Percentiles rank a stretch among this genome's conserved stretches.
Evolutionary conservation across 2,329 filamentous ascomycete genomes (phyloP).

Genomic region (Nakataea oryzae): DNA sequence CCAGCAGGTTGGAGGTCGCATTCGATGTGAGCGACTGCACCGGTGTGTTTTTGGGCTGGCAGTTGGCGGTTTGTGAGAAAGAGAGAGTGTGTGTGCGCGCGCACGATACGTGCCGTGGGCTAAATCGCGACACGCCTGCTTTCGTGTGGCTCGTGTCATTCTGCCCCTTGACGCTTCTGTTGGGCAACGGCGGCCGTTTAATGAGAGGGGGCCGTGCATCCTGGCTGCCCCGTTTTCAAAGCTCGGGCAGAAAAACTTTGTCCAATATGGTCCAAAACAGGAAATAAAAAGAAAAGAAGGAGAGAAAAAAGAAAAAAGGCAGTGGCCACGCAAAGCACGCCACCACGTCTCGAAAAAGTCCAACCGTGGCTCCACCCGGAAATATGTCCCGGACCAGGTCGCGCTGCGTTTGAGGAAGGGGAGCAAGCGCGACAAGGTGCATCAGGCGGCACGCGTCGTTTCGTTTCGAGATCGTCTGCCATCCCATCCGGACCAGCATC

Average conservation of each 20-base stretch:
- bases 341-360: neutral
- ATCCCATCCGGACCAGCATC: neutral
- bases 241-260: neutral
- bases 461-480: neutral
- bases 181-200: neutral
- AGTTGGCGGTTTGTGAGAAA: too few relatives aligned
- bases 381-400: neutral
- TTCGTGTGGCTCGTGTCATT: too few relatives aligned
- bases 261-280: neutral
- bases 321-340: too few relatives aligned
- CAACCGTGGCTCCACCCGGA: neutral
- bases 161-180: neutral
- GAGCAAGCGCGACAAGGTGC: neutral
- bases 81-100: too few relatives aligned
- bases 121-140: too few relatives aligned
- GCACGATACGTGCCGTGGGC: too few relatives aligned
- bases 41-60: neutral
- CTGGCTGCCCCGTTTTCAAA: neutral
- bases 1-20: neutral
- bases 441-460: neutral
- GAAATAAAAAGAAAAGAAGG: neutral
- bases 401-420: neutral
- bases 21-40: neutral
- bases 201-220: neutral
- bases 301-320: too few relatives aligned